phyloP scores from a whole-genome alignment of 768 basidiomycete species.

The Terana coerulea region DNA sequence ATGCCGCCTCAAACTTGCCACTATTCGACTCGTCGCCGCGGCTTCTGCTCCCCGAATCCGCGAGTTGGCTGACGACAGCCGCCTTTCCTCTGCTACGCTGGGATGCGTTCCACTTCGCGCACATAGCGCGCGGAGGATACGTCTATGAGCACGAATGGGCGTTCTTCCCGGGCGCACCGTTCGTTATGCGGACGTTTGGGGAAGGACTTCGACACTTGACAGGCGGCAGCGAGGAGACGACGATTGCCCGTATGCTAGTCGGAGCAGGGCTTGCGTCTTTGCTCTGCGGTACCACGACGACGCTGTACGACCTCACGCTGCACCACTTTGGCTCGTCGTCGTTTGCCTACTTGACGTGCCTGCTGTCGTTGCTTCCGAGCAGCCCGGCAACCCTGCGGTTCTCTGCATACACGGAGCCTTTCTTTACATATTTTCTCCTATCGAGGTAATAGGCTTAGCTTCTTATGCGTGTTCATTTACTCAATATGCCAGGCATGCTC shows the following conservation, averaged over 20 bases:
- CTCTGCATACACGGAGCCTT: conserved; percentile 80
- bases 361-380: conserved; percentile 75
- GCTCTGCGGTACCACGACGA: conserved; percentile 29
- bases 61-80: background rate
- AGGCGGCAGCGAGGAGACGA: conserved; percentile 5
- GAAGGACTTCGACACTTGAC: background rate
- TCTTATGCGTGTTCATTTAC: no score
- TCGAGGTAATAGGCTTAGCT: conserved; percentile 36
- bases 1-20: conserved; percentile 15
- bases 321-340: conserved; percentile 49
- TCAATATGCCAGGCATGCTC: conserved; percentile 52
- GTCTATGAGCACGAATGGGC: conserved; percentile 82
- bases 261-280: conserved; percentile 36
- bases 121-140: conserved; percentile 58
- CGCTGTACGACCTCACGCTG: conserved; percentile 57
- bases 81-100: conserved; percentile 57
- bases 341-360: conserved; percentile 56
- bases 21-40: conserved; percentile 26
- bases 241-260: conserved; percentile 29
- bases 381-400: conserved; percentile 73
- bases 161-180: conserved; percentile 71
- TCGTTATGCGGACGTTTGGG: conserved; percentile 39
- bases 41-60: conserved; percentile 7
- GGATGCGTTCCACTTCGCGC: conserved; percentile 82
- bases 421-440: conserved; percentile 84